These are phyloP conservation scores for Melanomma pulvis-pyrius DNA, from an alignment of 495 filamentous ascomycete genomes.

Conservation along the genomic window DNA sequence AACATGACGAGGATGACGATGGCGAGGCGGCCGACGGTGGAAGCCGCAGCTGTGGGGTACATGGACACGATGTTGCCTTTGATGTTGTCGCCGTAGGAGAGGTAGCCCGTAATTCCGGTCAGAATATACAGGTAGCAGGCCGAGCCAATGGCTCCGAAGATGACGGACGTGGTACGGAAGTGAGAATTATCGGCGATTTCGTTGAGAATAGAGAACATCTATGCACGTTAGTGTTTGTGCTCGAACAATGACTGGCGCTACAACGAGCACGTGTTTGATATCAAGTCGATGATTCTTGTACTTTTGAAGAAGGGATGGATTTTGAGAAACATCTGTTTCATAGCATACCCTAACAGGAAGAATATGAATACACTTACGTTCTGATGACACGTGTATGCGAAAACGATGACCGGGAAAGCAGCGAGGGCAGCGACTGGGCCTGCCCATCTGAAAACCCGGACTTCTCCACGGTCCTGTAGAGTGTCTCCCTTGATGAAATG, in stretches of 20 bases:
- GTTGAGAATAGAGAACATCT: constrained; percentile 99
- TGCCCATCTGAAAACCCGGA: constrained; percentile 75
- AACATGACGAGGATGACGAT: constrained; percentile 98
- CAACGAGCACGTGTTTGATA: too few species aligned
- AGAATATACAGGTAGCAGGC: constrained; percentile 81
- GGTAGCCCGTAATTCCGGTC: constrained; percentile 91
- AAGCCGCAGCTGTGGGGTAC: constrained; percentile 79
- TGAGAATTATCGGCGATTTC: constrained; percentile 88
- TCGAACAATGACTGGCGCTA: background rate
- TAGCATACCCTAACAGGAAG: background rate
- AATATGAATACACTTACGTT: constrained; percentile 62
- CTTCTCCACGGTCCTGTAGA: constrained; percentile 64
- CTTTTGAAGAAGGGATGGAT: background rate
- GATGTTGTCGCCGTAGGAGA: constrained; percentile 87
- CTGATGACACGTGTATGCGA: constrained; percentile 98
- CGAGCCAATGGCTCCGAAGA: constrained; percentile 78
- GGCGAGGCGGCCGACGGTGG: constrained; percentile 89
- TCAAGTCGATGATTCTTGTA: too few species aligned
- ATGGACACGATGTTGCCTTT: constrained; percentile 90
- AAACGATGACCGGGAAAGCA: constrained; percentile 91
- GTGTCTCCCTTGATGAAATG: constrained; percentile 84
- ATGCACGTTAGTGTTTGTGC: background rate
- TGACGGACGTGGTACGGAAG: constrained; percentile 76
- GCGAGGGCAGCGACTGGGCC: constrained; percentile 77
- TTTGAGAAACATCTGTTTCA: background rate